Percentiles rank a stretch among this genome's conserved stretches.
phyloP scores from a whole-genome alignment of 208 protist species.

The Novymonas esmeraldas region DNA sequence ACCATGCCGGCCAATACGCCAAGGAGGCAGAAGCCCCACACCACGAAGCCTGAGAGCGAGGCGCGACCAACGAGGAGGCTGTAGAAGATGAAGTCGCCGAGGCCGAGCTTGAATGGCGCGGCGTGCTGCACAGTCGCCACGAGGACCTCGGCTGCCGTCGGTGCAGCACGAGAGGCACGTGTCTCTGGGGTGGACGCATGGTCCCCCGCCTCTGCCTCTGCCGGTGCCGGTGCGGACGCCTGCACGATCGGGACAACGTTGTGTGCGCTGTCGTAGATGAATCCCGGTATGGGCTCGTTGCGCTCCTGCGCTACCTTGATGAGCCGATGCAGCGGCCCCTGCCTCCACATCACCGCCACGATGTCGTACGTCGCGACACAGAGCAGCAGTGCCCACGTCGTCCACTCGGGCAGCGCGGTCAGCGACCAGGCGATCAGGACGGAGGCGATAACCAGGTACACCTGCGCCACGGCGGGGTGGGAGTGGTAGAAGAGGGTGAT shows the following conservation, averaged over 20 bases:
- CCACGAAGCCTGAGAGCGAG: conserved; percentile 47
- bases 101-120: conserved; percentile 72
- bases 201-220: too few relatives aligned
- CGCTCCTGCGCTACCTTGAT: conserved; percentile 60
- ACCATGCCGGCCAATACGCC: conserved; percentile 70
- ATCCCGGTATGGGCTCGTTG: conserved; percentile 78
- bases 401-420: conserved; percentile 81
- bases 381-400: conserved; percentile 81
- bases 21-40: conserved; percentile 61
- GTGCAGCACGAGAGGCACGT: too few relatives aligned
- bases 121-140: conserved; percentile 6
- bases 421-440: conserved; percentile 75
- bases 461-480: conserved; percentile 73
- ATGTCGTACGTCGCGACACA: conserved; percentile 86
- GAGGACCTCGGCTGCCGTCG: not conserved
- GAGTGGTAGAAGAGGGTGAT: conserved; percentile 84
- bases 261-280: conserved; percentile 74
- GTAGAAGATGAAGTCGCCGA: conserved; percentile 93
- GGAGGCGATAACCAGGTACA: conserved; percentile 75
- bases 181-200: too few relatives aligned
- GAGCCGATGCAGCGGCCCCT: conserved; percentile 78
- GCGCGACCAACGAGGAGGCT: conserved; percentile 74
- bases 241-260: conserved; percentile 4
- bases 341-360: conserved; percentile 76
- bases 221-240: not conserved